These are phyloP conservation scores for Castanea mollissima DNA, from an alignment of 306 rosid genomes.

Conservation along the genomic window DNA sequence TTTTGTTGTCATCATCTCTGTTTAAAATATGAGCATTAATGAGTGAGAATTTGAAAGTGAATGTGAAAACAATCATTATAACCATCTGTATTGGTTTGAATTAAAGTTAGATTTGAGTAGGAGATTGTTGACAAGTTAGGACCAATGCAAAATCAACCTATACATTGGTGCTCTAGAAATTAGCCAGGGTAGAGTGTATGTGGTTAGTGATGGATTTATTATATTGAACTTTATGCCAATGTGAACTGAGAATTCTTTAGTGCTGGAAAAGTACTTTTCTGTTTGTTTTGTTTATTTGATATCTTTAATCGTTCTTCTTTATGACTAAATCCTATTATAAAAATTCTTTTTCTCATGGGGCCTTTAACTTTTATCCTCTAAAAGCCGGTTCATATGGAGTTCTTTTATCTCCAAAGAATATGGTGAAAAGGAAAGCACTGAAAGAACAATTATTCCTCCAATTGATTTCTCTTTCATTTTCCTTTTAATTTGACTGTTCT, in stretches of 20 bases:
- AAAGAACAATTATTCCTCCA: not conserved
- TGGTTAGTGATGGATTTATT: not conserved
- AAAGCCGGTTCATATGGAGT: conserved; percentile 29
- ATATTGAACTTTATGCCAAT: not conserved
- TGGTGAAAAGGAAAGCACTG: conserved; percentile 9
- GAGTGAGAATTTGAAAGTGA: not conserved
- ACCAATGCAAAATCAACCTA: not conserved
- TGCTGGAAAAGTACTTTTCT: conserved; percentile 4
- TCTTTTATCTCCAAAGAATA: conserved; percentile 14
- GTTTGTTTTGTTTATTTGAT: conserved; percentile 9
- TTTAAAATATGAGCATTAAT: not conserved
- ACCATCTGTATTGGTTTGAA: conserved; percentile 1
- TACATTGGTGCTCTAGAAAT: not conserved
- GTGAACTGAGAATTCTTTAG: conserved; percentile 6
- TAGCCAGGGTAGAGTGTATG: not conserved
- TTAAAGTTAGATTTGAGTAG: not conserved
- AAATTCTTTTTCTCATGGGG: conserved; percentile 17
- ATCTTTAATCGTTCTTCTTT: conserved; percentile 17
- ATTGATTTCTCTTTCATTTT: not conserved
- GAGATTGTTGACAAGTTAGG: not conserved
- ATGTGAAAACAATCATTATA: not conserved
- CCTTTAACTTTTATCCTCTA: conserved; percentile 20
- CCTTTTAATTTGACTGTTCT: not conserved
- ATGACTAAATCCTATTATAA: not conserved
- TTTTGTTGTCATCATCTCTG: not conserved